Base-by-base conservation (phyloP, 768 basidiomycete species). In the Candolleomyces aberdarensis region DNA sequence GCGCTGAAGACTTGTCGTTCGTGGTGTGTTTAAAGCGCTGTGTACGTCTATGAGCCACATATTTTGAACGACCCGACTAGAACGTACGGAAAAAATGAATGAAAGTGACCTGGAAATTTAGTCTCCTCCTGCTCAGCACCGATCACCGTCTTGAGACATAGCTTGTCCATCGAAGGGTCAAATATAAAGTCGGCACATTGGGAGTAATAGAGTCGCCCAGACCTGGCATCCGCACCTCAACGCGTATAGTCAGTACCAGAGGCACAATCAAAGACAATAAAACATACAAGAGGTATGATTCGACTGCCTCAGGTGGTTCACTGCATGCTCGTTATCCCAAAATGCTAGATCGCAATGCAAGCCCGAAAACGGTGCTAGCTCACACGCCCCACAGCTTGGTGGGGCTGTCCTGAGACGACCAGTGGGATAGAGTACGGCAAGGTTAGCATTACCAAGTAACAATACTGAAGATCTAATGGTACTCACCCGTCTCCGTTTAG, bases 21-120 rank as follows among this genome's bases (percentile, higher is more conserved):
- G 85, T 83, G 66, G 87, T 90, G 68, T 97, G 94, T 69, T 96
- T 95, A 72, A 98, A 98, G 3, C 96, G 88, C 95, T 97, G 68
- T 40, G 6, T 43, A 61, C 26, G 39, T 54, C 44, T 26, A 60
- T 61, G 26, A 56, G 49, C 31, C 20, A 49, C 56, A 19, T 54
- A 17, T 29, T 32, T 32, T 20, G 43, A 52, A 20, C 39, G n/a
- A 14, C 10, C 13, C 54, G 29, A 19, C 31, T 31, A 29, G 20
- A 41, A 22, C n/a, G 7, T 26, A 22, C 41, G 51, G 9, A 20
- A n/a, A 32, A 52, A 19, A 26, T 51, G 11, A n/a, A 52, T 55
- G 39, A 19, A 44, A 48, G 52, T 64, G 50, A 88, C 88, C 80
- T 79, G 83, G 81, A 62, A 88, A 86, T n/a, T 75, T 75, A 0